phyloP scores from a whole-genome alignment of 306 rosid species.

The Boehmeria nivea region DNA sequence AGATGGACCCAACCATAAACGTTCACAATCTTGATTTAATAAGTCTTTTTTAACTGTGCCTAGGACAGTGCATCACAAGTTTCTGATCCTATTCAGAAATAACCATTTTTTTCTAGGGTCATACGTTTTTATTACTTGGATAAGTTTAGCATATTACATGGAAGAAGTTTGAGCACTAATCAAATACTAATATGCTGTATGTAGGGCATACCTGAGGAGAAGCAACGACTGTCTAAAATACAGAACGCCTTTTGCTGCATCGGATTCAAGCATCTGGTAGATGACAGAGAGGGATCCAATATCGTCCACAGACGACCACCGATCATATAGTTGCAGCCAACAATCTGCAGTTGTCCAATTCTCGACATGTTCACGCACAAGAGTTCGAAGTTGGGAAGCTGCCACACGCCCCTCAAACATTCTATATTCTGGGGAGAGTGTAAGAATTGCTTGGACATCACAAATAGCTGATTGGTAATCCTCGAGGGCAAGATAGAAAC shows the following conservation, averaged over 20 bases:
- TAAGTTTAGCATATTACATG: too few species aligned
- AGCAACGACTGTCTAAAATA: constrained; percentile 94
- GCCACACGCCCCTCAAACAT: constrained; percentile 90
- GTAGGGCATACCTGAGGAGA: constrained; percentile 63
- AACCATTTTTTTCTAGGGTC: too few species aligned
- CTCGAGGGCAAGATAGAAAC: constrained; percentile 69
- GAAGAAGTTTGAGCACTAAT: too few species aligned
- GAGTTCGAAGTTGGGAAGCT: constrained; percentile 78
- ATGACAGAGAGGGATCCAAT: constrained; percentile 85
- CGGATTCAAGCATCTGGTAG: constrained; percentile 93
- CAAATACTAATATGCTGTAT: constrained; percentile 1
- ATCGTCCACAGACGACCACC: constrained; percentile 95
- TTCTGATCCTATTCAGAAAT: too few species aligned
- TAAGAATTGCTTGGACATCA: constrained; percentile 86
- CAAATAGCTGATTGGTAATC: constrained; percentile 77
- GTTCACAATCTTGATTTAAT: too few species aligned
- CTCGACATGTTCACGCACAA: constrained; percentile 77
- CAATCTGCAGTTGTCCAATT: constrained; percentile 94
- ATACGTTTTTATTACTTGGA: too few species aligned
- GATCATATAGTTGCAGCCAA: constrained; percentile 78
- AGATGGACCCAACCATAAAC: too few species aligned
- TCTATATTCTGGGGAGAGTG: constrained; percentile 64
- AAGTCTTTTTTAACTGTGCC: too few species aligned
- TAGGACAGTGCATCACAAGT: too few species aligned
- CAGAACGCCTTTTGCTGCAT: constrained; percentile 76